Evolutionary conservation across 768 basidiomycete species (phyloP), one percentile per base, ranked within the genome.

Genomic region (Austroboletus eburneus): DNA sequence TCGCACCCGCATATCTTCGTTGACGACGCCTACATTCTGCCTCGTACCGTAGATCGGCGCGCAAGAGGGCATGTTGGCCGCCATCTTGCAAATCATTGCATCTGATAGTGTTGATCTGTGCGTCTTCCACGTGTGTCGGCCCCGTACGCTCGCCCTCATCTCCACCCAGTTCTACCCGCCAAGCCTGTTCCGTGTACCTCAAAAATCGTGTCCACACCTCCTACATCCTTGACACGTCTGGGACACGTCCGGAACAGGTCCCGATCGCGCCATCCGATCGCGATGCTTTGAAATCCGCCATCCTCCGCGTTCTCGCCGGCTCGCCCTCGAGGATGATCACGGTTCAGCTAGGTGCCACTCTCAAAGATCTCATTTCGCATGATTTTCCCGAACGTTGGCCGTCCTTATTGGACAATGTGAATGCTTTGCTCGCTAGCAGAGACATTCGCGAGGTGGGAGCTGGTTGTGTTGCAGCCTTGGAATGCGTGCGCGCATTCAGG

Each of bases 321-420:
- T 81, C 85, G 0, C 80, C 83, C 0, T 80, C 81, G 4, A 73
- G 84, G 16, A 69, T 68, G 50, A 81, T 93, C 61, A 83, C 83
- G 1, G 72, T 87, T 12, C 91, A 92, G 64, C 76, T 95, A 36
- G 84, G 81, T 10, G 79, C 75, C 40, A 78, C 78, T 1, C 73
- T 93, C 60, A 88, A 88, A 63, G 80, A 76, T 25, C 72, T 92
- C 42, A 76, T 92, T 43, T 72, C 79, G 7, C 74, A 79, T 56
- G 92, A 93, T 67, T 91, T 87, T 58, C 90, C 91, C 0, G 77
- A 81, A 3, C 69, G 76, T 30, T 95, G 91, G 91, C 75, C 83
- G 0, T 72, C 66, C 3, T 67, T 92, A 22, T 62, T 87, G n/a
- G 74, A 73, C n/a, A 79, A 80, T 37, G 76, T 91, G 54, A 82